phyloP scores from a whole-genome alignment of 768 basidiomycete genomes.

The Tylopilus sp. region DNA sequence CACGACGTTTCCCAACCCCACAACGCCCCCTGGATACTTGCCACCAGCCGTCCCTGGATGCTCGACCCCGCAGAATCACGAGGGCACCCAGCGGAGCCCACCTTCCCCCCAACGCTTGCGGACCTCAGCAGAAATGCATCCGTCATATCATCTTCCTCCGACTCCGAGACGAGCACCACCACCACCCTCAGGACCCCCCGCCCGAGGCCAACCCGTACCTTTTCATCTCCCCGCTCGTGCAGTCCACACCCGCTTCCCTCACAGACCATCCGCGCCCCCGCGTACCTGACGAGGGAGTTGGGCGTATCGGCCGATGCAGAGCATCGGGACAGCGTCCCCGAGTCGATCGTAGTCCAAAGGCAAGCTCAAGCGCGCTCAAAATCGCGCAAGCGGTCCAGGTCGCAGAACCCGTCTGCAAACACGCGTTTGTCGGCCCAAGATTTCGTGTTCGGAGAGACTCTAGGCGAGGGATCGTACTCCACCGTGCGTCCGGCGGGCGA shows the following conservation, averaged over 20 bases:
- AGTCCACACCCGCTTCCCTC: slow-evolving; percentile 46
- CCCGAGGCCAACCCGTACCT: slow-evolving; percentile 56
- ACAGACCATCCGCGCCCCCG: slow-evolving; percentile 41
- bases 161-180: slow-evolving; percentile 45
- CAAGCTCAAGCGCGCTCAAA: slow-evolving; percentile 36
- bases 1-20: neutral
- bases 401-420: slow-evolving; percentile 46
- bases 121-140: slow-evolving; percentile 75
- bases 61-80: neutral
- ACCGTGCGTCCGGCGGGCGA: slow-evolving; percentile 48
- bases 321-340: slow-evolving; percentile 6
- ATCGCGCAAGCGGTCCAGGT: slow-evolving; percentile 37
- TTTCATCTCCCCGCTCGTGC: slow-evolving; percentile 58
- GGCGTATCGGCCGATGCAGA: slow-evolving; percentile 36
- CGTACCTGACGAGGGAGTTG: slow-evolving; percentile 58
- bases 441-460: slow-evolving; percentile 68
- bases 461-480: slow-evolving; percentile 83
- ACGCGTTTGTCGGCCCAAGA: slow-evolving; percentile 51
- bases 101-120: slow-evolving; percentile 44
- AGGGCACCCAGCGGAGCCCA: neutral
- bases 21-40: neutral
- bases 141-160: slow-evolving; percentile 66
- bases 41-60: slow-evolving; percentile 1
- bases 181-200: slow-evolving; percentile 42
- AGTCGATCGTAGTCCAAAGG: slow-evolving; percentile 3